A percentile compares a stretch with the other conserved stretches of the same genome.
Evolutionary conservation across 2,329 filamentous ascomycete genomes (phyloP).

Genomic region (Periconia sp.): DNA sequence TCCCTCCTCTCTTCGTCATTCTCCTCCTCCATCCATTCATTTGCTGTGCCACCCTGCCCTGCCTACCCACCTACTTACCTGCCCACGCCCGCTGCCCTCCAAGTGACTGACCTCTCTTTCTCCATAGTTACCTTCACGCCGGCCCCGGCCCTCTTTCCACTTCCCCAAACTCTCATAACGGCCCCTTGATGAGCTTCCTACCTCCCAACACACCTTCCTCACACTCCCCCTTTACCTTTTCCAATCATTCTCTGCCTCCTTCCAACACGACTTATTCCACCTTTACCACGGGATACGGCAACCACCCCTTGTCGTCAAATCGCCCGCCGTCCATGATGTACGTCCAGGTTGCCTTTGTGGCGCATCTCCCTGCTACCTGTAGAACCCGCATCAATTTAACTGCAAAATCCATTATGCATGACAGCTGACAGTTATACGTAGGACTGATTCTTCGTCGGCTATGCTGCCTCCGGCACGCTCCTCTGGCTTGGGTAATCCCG

Average conservation of each 20-base stretch:
- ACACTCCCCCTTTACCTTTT: neutral
- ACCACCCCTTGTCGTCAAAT: slow-evolving; percentile 39
- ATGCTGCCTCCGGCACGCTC: slow-evolving; percentile 50
- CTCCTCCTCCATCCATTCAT: slow-evolving; percentile 38
- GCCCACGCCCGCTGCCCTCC: too few species aligned
- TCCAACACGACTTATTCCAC: slow-evolving; percentile 36
- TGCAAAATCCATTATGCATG: slow-evolving; percentile 33
- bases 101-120: slow-evolving; percentile 20
- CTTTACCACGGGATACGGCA: slow-evolving; percentile 41
- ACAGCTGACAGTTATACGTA: slow-evolving; percentile 43
- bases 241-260: neutral
- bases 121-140: slow-evolving; percentile 58
- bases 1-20: neutral
- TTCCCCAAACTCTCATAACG: slow-evolving; percentile 55
- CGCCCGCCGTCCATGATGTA: slow-evolving; percentile 48
- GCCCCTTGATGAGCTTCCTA: slow-evolving; percentile 19
- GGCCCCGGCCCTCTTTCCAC: slow-evolving; percentile 57
- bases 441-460: slow-evolving; percentile 49
- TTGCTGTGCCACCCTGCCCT: slow-evolving; percentile 42
- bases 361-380: slow-evolving; percentile 32
- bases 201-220: neutral
- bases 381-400: slow-evolving; percentile 17
- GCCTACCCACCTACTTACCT: slow-evolving; percentile 27
- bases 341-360: slow-evolving; percentile 46
- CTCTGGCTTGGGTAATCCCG: slow-evolving; percentile 44